These are phyloP conservation scores for Cystoisospora suis DNA, from an alignment of 169 alveolate species.

Conservation along the genomic window DNA sequence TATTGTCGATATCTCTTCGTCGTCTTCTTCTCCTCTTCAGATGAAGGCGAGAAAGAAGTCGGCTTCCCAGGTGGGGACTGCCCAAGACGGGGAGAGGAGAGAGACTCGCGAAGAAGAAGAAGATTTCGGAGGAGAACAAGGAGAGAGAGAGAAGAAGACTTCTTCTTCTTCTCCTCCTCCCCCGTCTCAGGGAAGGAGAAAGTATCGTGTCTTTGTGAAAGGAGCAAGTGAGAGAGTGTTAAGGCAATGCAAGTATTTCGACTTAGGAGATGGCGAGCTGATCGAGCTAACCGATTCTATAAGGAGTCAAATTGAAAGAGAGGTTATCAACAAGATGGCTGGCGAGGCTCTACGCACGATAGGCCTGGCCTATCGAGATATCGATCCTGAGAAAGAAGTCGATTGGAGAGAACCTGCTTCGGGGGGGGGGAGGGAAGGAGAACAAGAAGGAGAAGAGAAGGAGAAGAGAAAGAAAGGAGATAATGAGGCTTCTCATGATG, in stretches of 20 bases:
- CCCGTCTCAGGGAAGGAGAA: not conserved
- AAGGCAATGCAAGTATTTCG: constrained; percentile 62
- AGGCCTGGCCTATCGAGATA: constrained; percentile 84
- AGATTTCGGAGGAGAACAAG: not conserved
- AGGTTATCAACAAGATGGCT: constrained; percentile 78
- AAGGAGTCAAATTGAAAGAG: constrained; percentile 63
- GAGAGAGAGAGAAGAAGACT: no score
- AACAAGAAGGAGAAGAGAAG: no score
- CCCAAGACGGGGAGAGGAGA: not conserved
- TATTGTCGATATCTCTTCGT: constrained; percentile 48
- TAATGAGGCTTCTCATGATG: no score
- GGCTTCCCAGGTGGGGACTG: not conserved
- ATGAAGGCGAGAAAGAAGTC: not conserved
- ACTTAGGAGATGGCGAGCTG: constrained; percentile 51
- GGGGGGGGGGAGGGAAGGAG: no score
- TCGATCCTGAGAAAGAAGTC: constrained; percentile 28
- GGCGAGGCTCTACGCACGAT: constrained; percentile 82
- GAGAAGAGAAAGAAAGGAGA: no score
- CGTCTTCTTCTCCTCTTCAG: constrained; percentile 1
- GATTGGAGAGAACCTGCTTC: constrained; percentile 39
- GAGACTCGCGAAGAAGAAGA: not conserved
- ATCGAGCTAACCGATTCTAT: constrained; percentile 68
- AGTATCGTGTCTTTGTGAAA: constrained; percentile 74
- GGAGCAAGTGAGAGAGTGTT: constrained; percentile 81
- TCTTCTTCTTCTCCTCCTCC: not conserved